phyloP scores from a whole-genome alignment of 2,329 filamentous ascomycete species.

The Nectriaceae sp. region DNA sequence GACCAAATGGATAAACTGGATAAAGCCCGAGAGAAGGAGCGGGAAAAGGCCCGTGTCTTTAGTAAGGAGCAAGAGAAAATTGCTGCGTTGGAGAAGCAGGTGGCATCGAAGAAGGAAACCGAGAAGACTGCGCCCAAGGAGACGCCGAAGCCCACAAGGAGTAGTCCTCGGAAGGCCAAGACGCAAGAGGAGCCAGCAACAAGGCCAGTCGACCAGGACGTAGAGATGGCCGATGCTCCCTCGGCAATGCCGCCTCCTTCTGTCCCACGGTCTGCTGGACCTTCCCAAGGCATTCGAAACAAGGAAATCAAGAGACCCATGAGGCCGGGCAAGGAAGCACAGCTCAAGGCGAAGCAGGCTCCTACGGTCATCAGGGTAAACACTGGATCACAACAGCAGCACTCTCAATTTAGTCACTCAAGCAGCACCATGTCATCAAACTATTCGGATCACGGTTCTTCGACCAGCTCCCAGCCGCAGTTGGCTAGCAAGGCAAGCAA shows the following conservation, averaged over 20 bases:
- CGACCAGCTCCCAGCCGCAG: conserved; percentile 39
- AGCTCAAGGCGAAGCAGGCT: conserved; percentile 62
- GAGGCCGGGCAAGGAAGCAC: conserved; percentile 62
- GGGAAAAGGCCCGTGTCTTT: conserved; percentile 64
- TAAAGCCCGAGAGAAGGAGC: conserved; percentile 69
- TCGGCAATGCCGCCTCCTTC: conserved; percentile 62
- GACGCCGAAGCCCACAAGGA: conserved; percentile 46
- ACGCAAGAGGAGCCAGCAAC: conserved; percentile 33
- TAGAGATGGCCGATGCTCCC: conserved; percentile 59
- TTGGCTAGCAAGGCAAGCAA: conserved; percentile 68
- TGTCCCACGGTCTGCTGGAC: conserved; percentile 52
- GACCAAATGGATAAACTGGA: conserved; percentile 65
- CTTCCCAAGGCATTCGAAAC: conserved; percentile 49
- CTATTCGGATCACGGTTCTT: conserved; percentile 48
- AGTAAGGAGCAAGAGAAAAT: conserved; percentile 59
- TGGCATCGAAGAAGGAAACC: conserved; percentile 55
- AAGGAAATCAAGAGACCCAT: conserved; percentile 60
- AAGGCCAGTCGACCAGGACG: conserved; percentile 38
- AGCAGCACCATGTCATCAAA: conserved; percentile 59
- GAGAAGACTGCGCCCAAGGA: conserved; percentile 44
- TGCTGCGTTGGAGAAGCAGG: conserved; percentile 54
- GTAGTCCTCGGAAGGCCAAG: conserved; percentile 55
- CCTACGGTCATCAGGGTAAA: conserved; percentile 73
- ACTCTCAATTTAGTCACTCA: conserved; percentile 60
- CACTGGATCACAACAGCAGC: conserved; percentile 64